Evolutionary conservation across 2,329 filamentous ascomycete genomes (phyloP), one percentile per base, ranked within the genome.

Genomic region (Triangularia verruculosa): DNA sequence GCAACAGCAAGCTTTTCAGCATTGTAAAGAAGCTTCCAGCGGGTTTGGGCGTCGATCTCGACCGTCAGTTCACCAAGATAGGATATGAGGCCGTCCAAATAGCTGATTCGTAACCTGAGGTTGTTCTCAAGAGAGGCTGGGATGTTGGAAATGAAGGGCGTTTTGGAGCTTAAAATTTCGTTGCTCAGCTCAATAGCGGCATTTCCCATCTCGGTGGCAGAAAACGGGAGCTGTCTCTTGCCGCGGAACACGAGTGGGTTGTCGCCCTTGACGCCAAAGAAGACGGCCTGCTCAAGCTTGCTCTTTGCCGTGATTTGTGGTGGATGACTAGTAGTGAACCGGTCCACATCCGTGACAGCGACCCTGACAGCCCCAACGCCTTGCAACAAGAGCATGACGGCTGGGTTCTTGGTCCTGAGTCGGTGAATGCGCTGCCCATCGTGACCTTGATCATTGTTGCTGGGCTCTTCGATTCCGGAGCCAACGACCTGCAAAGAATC

Each of bases 251-350:
- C 88, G n/a, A 99, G 78, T n/a, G 94, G 90, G 70, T 93, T 98
- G 71, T 91, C 87, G 66, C 89, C 84, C 73, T 91, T 87, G 56
- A 86, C 87, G 1, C 93, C 93, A 73, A 92, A 98, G 77, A 97
- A 98, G 1, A 98, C 90, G 2, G 93, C 93, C 77, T 99, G 93
- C 73, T 97, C 92, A 47, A 99, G 83, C 76, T 95, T 97, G 77
- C 88, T 91, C 77, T 92, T 95, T 6, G 92, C 90, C 1, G 91
- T 93, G 15, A 96, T 85, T 68, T 81, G 77, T 1, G 86, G 86
- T 4, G 85, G 81, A 60, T 78, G 77, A 59, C 84, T 83, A 66
- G 83, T 84, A 12, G 81, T 81, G 70, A 89, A 87, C 64, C 82
- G 84, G 66, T 86, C 82, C 54, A 86, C 78, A 58, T 89, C 84